phyloP scores from a whole-genome alignment of 257 asterid species.

The Ilex aquifolium region DNA sequence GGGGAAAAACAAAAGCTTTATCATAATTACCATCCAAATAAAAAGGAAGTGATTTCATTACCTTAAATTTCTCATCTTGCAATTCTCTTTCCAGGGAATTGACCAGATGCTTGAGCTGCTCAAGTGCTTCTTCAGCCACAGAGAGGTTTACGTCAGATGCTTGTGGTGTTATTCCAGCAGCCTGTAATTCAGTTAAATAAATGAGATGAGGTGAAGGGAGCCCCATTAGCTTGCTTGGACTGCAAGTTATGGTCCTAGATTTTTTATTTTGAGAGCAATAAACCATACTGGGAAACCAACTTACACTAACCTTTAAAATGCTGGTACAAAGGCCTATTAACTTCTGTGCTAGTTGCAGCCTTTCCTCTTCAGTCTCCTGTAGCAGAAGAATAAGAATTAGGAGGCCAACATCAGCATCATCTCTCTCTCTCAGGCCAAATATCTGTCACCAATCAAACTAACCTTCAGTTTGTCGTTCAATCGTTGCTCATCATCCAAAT shows the following conservation, averaged over 20 bases:
- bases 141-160: constrained; percentile 46
- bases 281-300: background rate
- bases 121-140: constrained; percentile 82
- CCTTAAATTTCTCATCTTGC: constrained; percentile 77
- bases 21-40: background rate
- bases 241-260: background rate
- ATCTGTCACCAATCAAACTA: constrained; percentile 9
- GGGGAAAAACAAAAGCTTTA: background rate
- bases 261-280: background rate
- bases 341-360: constrained; percentile 84
- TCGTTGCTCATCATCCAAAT: constrained; percentile 72
- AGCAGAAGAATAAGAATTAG: constrained; percentile 16
- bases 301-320: constrained; percentile 56
- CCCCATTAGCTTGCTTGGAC: no score
- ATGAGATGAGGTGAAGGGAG: constrained; percentile 2
- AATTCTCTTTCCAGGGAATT: constrained; percentile 67
- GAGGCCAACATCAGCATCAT: background rate
- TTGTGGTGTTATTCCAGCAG: constrained; percentile 74
- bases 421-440: background rate
- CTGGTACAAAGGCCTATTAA: constrained; percentile 70
- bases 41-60: constrained; percentile 12
- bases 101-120: constrained; percentile 50
- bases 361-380: constrained; percentile 90
- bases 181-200: constrained; percentile 34
- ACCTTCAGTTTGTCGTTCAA: constrained; percentile 71